phyloP scores from a whole-genome alignment of 768 basidiomycete genomes.

The Panaeolus cyanescens region DNA sequence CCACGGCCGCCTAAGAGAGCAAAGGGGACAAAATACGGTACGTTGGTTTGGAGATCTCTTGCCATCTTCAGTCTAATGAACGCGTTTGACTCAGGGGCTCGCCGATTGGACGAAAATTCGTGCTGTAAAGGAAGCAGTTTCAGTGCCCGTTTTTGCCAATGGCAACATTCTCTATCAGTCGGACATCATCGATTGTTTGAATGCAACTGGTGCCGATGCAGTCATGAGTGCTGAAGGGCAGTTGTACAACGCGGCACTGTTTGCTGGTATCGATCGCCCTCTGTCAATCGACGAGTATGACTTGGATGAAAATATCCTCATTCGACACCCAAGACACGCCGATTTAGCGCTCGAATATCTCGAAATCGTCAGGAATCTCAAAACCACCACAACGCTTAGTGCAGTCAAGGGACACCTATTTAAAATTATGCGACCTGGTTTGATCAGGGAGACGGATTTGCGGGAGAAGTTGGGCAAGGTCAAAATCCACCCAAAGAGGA shows the following conservation, averaged over 20 bases:
- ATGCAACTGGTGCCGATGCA: conserved; percentile 84
- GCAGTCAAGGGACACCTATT: conserved; percentile 93
- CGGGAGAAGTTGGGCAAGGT: conserved; percentile 67
- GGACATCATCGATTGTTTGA: conserved; percentile 81
- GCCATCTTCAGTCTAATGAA: not conserved
- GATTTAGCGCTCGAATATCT: conserved; percentile 87
- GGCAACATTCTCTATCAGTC: conserved; percentile 89
- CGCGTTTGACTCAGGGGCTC: conserved; percentile 55
- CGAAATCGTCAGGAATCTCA: conserved; percentile 67
- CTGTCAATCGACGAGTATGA: conserved; percentile 17
- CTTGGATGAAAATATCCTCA: conserved; percentile 36
- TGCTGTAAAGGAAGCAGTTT: conserved; percentile 88
- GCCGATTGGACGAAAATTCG: conserved; percentile 91
- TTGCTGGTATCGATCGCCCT: conserved; percentile 37
- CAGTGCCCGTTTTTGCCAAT: conserved; percentile 94
- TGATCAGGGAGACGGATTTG: conserved; percentile 67
- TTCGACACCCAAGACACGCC: conserved; percentile 56
- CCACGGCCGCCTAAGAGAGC: conserved; percentile 90
- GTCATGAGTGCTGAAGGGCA: conserved; percentile 97
- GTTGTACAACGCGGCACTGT: conserved; percentile 89
- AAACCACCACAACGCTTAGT: conserved; percentile 69
- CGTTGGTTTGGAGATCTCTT: too few relatives aligned
- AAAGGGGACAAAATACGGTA: conserved; percentile 83
- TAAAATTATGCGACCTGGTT: conserved; percentile 83
- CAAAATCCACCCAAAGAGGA: conserved; percentile 24